phyloP scores from a whole-genome alignment of 352 stramenopile species.

The Plasmopara viticola region DNA sequence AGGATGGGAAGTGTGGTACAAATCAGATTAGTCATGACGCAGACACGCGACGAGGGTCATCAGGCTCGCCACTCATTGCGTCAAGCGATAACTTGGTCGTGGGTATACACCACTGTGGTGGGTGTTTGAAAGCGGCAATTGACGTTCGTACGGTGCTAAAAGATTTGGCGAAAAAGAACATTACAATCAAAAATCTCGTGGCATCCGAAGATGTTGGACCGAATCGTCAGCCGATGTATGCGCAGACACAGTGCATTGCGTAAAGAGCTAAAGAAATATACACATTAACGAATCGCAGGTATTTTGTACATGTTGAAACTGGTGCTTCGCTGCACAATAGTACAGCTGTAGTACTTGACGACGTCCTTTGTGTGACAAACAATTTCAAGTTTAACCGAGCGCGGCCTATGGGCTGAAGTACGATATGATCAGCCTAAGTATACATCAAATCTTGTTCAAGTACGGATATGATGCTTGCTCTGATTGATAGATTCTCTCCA shows the following conservation, averaged over 20 bases:
- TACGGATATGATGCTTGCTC: too few species aligned
- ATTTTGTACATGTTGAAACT: too few species aligned
- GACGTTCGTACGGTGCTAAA: slow-evolving; percentile 33
- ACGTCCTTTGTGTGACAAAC: too few species aligned
- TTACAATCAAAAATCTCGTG: slow-evolving; percentile 34
- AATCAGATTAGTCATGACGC: slow-evolving; percentile 40
- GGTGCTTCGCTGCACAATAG: too few species aligned
- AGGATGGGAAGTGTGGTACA: slow-evolving; percentile 25
- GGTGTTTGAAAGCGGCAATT: slow-evolving; percentile 39
- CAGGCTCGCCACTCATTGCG: slow-evolving; percentile 38
- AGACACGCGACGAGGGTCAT: slow-evolving; percentile 42
- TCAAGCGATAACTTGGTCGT: slow-evolving; percentile 41
- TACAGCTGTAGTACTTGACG: too few species aligned
- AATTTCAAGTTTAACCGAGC: too few species aligned
- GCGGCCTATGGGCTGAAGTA: too few species aligned
- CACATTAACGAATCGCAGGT: background rate
- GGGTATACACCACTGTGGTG: slow-evolving; percentile 49
- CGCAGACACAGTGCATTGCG: slow-evolving; percentile 16
- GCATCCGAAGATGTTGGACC: slow-evolving; percentile 9
- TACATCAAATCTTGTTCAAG: too few species aligned
- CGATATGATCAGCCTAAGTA: too few species aligned
- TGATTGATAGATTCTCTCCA: too few species aligned
- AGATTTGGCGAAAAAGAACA: slow-evolving; percentile 29
- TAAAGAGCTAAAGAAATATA: slow-evolving; percentile 6
- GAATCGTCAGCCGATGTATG: slow-evolving; percentile 10